A percentile compares a stretch with the other conserved stretches of the same genome.
These are phyloP conservation scores for Daldinia concentrica DNA, from an alignment of 495 filamentous ascomycete genomes.

Conservation along the genomic window DNA sequence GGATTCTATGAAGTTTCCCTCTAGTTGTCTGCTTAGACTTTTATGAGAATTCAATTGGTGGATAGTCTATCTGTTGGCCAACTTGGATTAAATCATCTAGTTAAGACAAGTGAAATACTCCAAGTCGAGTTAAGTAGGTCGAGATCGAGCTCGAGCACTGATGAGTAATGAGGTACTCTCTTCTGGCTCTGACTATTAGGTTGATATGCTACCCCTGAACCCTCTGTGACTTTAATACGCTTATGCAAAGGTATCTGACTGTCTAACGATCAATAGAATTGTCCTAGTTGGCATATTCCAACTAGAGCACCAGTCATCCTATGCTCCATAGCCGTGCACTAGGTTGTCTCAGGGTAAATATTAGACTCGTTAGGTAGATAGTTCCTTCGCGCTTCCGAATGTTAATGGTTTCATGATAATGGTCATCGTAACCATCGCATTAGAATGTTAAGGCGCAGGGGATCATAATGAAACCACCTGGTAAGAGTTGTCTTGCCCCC, in stretches of 20 bases:
- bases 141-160: neutral
- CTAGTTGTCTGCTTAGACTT: neutral
- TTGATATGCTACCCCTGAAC: neutral
- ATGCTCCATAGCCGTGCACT: neutral
- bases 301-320: neutral
- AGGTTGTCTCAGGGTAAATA: neutral
- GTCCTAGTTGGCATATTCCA: neutral
- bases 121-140: neutral
- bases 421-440: neutral
- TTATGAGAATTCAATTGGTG: neutral
- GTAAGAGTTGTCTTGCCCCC: neutral
- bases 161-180: neutral
- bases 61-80: neutral
- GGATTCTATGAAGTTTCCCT: neutral
- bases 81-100: neutral
- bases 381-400: neutral
- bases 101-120: neutral
- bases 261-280: neutral
- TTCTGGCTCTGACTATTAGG: neutral
- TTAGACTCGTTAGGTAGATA: neutral
- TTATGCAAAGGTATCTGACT: neutral
- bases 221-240: neutral
- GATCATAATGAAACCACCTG: neutral
- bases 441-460: neutral
- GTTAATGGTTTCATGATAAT: neutral